Conservation (phyloP, 75 land plant genomes). For the Larix kaempferi region DNA sequence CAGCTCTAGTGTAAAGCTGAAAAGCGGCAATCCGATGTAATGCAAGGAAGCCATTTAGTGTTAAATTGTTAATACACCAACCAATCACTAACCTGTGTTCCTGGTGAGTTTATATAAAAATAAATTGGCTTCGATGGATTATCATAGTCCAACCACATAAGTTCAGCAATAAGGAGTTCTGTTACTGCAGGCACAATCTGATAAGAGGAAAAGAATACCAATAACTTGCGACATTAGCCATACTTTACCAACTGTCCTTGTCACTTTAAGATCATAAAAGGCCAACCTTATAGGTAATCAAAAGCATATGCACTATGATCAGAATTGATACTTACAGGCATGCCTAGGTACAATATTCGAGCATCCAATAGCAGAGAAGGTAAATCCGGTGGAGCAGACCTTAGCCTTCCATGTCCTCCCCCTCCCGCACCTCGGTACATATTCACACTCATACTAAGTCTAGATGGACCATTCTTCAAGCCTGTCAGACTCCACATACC, state of each 20-base stretch:
- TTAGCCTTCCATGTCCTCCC: constrained; percentile 63
- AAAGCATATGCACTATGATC: constrained; percentile 7
- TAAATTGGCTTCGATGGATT: constrained; percentile 77
- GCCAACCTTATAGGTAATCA: not conserved
- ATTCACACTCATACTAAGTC: constrained; percentile 71
- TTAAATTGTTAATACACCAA: not conserved
- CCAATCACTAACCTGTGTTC: constrained; percentile 63
- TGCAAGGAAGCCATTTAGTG: not conserved
- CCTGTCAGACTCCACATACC: constrained; percentile 65
- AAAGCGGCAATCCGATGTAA: not conserved
- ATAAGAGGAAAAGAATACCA: not conserved
- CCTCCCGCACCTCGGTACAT: constrained; percentile 75
- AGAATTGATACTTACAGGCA: constrained; percentile 61
- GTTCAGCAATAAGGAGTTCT: constrained; percentile 85
- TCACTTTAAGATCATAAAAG: not conserved
- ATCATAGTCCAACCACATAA: constrained; percentile 82
- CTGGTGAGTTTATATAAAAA: constrained; percentile 85
- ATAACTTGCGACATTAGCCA: constrained; percentile 1
- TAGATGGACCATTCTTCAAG: constrained; percentile 43
- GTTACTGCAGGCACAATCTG: constrained; percentile 96
- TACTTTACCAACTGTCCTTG: not conserved
- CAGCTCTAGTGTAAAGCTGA: not conserved
- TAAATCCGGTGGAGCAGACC: constrained; percentile 86
- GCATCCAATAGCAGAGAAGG: constrained; percentile 92
- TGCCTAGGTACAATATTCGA: constrained; percentile 74